phyloP scores from a whole-genome alignment of 768 basidiomycete genomes.

The Inosperma sp. region DNA sequence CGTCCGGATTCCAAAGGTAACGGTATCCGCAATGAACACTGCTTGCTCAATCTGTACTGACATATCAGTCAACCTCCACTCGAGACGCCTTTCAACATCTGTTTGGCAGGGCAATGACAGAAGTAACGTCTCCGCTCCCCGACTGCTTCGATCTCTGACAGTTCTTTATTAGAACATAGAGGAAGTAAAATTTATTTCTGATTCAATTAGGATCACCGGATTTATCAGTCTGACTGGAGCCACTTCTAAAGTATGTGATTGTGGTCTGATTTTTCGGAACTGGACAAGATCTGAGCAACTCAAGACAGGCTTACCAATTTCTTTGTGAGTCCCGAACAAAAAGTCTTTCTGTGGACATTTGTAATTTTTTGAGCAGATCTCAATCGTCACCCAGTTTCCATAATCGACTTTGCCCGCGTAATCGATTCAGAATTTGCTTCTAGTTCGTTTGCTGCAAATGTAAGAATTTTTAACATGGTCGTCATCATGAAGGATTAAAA shows the following conservation, averaged over 20 bases:
- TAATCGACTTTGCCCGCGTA: conserved; percentile 60
- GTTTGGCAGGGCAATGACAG: conserved; percentile 65
- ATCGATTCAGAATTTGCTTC: conserved; percentile 63
- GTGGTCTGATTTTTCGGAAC: background rate
- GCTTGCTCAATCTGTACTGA: background rate
- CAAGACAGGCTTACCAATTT: conserved; percentile 71
- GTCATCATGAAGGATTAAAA: background rate
- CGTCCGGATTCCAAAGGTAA: conserved; percentile 65
- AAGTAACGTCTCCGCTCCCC: conserved; percentile 42
- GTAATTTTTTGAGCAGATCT: conserved; percentile 48
- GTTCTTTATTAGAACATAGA: conserved; percentile 55
- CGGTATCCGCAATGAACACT: conserved; percentile 7
- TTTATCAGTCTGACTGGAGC: conserved; percentile 82
- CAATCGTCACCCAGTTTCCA: conserved; percentile 66
- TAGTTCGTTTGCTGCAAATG: conserved; percentile 74
- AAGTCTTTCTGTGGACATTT: conserved; percentile 7
- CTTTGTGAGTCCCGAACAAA: conserved; percentile 55
- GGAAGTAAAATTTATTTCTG: conserved; percentile 48
- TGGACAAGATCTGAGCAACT: conserved; percentile 14
- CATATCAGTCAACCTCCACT: conserved; percentile 54
- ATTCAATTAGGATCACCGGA: conserved; percentile 58
- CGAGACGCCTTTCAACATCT: conserved; percentile 67
- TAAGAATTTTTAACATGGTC: conserved; percentile 29
- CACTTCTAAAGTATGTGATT: conserved; percentile 60
- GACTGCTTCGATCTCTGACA: conserved; percentile 2